phyloP scores from a whole-genome alignment of 768 basidiomycete species.

The Kwoniella heveanensis region DNA sequence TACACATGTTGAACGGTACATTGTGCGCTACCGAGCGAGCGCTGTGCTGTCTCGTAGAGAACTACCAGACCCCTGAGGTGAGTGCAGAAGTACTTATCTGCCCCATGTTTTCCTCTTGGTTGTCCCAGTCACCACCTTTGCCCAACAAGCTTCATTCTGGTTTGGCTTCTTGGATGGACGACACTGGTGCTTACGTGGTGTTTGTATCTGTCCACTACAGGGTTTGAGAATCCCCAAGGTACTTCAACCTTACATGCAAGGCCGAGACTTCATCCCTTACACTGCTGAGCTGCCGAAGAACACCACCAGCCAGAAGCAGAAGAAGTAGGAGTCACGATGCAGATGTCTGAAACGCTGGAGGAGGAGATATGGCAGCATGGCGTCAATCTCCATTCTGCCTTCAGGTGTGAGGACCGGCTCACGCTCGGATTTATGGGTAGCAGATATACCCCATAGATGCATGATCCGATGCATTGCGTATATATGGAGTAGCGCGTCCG shows the following conservation, averaged over 20 bases:
- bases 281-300: constrained; percentile 56
- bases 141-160: no score
- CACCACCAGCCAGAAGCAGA: constrained; percentile 52
- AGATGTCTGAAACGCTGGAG: not conserved
- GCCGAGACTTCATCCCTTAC: constrained; percentile 64
- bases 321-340: constrained; percentile 28
- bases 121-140: no score
- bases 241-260: constrained; percentile 92
- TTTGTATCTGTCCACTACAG: constrained; percentile 58
- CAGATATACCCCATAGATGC: not conserved
- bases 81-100: no score
- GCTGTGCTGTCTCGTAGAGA: constrained; percentile 96
- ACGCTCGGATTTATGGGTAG: no score
- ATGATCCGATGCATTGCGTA: not conserved
- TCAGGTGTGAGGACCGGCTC: no score
- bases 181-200: no score
- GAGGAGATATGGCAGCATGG: not conserved
- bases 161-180: no score
- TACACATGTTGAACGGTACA: constrained; percentile 98
- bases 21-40: constrained; percentile 96
- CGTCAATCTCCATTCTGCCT: no score
- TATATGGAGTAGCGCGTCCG: no score
- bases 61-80: constrained; percentile 94
- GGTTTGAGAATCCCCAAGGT: constrained; percentile 87
- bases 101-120: no score